These are phyloP conservation scores for Colletotrichum caudatum DNA, from an alignment of 2,329 filamentous ascomycete species.

Conservation along the genomic window DNA sequence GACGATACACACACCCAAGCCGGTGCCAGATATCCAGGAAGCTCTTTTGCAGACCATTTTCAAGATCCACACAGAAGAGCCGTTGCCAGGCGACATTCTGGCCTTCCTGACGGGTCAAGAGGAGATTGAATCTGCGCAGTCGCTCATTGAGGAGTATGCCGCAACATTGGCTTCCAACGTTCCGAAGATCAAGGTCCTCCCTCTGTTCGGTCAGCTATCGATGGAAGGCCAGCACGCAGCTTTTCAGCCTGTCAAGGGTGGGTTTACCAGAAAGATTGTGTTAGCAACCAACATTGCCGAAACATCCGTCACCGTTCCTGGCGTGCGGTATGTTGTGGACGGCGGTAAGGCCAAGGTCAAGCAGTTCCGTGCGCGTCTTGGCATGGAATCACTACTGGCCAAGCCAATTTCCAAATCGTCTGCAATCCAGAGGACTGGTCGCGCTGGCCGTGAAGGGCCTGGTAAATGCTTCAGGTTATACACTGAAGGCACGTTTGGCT, in stretches of 20 bases:
- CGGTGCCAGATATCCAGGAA: constrained; percentile 85
- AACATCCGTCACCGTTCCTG: constrained; percentile 94
- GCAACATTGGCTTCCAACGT: constrained; percentile 78
- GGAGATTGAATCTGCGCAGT: constrained; percentile 85
- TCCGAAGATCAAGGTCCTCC: constrained; percentile 78
- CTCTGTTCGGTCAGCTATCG: constrained; percentile 90
- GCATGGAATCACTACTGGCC: constrained; percentile 89
- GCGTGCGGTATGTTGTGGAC: constrained; percentile 91
- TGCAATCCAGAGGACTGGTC: constrained; percentile 89
- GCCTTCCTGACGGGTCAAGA: constrained; percentile 95
- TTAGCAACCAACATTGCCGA: constrained; percentile 98
- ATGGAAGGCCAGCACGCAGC: constrained; percentile 88
- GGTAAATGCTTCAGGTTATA: constrained; percentile 93
- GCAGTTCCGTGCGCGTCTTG: constrained; percentile 85
- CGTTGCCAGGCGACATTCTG: constrained; percentile 92
- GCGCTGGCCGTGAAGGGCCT: constrained; percentile 90
- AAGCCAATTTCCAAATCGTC: constrained; percentile 95
- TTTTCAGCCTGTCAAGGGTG: constrained; percentile 79
- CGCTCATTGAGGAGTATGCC: constrained; percentile 84
- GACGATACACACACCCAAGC: constrained; percentile 77
- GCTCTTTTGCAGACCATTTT: constrained; percentile 85
- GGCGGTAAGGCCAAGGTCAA: constrained; percentile 95
- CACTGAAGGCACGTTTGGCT: constrained; percentile 80
- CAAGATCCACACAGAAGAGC: constrained; percentile 87
- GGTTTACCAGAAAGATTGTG: constrained; percentile 87